Evolutionary conservation across 2,329 filamentous ascomycete species (phyloP), one percentile per base, ranked within the genome.

Genomic region (Acephala macrosclerotiorum): DNA sequence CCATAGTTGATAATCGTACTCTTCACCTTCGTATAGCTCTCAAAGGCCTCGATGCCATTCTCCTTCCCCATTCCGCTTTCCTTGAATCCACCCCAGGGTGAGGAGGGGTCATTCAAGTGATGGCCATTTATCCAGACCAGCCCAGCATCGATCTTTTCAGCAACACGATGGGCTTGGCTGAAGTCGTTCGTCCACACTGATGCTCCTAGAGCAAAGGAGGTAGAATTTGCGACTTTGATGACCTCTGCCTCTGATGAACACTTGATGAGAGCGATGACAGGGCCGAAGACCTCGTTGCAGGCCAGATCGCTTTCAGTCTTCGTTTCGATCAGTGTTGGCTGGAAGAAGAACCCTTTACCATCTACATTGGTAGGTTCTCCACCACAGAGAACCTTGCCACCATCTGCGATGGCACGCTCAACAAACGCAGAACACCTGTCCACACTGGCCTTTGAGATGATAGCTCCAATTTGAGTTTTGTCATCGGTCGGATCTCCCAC

Each of bases 201-300:
- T 0, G 92, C 94, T 0, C 95, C 95, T 55, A 98, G 84, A 1
- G 95, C 95, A 45, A 97, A 94, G 61, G 94, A 89, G 1, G 92
- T 85, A 51, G 81, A 79, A 79, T 98, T 98, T 4, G 95, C 94
- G 70, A 94, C 80, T 66, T 86, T 82, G 29, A 97, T 88, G 3
- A 97, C 94, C 73, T 97, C 94, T 58, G 91, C 89, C 79, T 97
- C 95, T 0, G 90, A 92, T 53, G 91, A 86, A 76, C 97, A 98
- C 45, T 87, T 84, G 82, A 97, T 97, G 25, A 97, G 80, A 0
- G 91, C 94, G 0, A 94, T 94, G 0, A 97, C 91, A 3, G 95
- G 95, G 0, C 95, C 95, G 77, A 98, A 98, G 0, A 94, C 97
- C 83, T 98, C 95, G 78, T 97, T 94, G 2, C 83, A 83, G 4